Evolutionary conservation across 306 rosid genomes (phyloP).

Genomic region (Prunus salicina): DNA sequence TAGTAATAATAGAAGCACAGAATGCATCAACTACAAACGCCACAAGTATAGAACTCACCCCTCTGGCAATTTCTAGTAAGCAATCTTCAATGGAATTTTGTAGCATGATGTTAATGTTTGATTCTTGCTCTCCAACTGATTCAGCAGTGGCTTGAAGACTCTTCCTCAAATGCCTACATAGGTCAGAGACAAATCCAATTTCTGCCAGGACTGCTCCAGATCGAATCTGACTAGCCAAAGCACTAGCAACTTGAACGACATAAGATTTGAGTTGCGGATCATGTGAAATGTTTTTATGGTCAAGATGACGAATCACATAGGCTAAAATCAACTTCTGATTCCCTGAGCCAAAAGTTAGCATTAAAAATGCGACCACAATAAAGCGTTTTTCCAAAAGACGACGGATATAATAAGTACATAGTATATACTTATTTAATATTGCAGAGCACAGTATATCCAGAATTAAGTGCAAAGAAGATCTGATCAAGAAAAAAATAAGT

Average conservation of each 20-base stretch:
- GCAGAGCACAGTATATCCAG: background rate
- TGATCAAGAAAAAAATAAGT: background rate
- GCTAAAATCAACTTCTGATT: constrained; percentile 74
- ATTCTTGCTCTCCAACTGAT: constrained; percentile 73
- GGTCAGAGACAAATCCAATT: constrained; percentile 82
- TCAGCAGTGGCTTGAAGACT: constrained; percentile 80
- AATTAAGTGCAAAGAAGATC: background rate
- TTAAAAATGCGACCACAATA: background rate
- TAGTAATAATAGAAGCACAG: constrained; percentile 17
- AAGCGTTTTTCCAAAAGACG: background rate
- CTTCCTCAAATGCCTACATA: constrained; percentile 95
- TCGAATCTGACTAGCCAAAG: constrained; percentile 75
- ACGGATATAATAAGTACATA: too few species aligned
- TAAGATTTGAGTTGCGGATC: constrained; percentile 70
- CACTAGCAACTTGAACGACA: constrained; percentile 74
- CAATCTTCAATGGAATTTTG: constrained; percentile 88
- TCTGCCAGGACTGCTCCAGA: constrained; percentile 63
- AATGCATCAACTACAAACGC: constrained; percentile 5
- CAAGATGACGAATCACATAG: constrained; percentile 81
- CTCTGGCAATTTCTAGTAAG: constrained; percentile 76
- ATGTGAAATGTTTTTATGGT: constrained; percentile 83
- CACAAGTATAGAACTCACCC: constrained; percentile 43
- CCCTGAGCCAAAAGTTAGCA: constrained; percentile 44
- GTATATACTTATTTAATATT: background rate
- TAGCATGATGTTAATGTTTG: constrained; percentile 61